phyloP scores from a whole-genome alignment of 2,329 filamentous ascomycete genomes.

The Arthrobotrys sinensis region DNA sequence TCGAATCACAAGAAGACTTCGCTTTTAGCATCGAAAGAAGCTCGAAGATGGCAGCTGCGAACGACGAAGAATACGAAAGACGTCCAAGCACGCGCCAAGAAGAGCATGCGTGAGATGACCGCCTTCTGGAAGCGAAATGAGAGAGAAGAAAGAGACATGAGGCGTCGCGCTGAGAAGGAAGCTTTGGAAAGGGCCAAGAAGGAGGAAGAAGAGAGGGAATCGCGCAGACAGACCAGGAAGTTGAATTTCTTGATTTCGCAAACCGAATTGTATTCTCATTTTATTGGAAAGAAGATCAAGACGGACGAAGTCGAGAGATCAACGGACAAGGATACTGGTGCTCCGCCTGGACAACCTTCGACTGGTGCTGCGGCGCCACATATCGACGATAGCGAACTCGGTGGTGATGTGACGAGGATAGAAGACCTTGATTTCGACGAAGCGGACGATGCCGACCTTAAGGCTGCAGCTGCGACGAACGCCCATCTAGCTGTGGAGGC shows the following conservation, averaged over 20 bases:
- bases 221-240: slow-evolving; percentile 96
- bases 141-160: slow-evolving; percentile 92
- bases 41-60: slow-evolving; percentile 94
- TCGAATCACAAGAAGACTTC: slow-evolving; percentile 99
- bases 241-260: slow-evolving; percentile 99
- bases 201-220: slow-evolving; percentile 96
- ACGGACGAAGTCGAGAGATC: slow-evolving; percentile 94
- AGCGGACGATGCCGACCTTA: slow-evolving; percentile 87
- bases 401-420: slow-evolving; percentile 88
- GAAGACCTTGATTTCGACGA: slow-evolving; percentile 96
- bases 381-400: slow-evolving; percentile 69
- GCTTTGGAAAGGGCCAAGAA: slow-evolving; percentile 97
- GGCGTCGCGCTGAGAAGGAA: slow-evolving; percentile 93
- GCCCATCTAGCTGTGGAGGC: slow-evolving; percentile 96
- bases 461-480: slow-evolving; percentile 90
- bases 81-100: slow-evolving; percentile 94
- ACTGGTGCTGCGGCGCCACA: background rate
- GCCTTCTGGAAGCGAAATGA: slow-evolving; percentile 99
- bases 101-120: slow-evolving; percentile 99
- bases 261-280: slow-evolving; percentile 98
- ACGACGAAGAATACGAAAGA: slow-evolving; percentile 99
- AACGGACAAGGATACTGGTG: slow-evolving; percentile 79
- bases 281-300: slow-evolving; percentile 99
- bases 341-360: slow-evolving; percentile 66
- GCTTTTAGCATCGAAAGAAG: slow-evolving; percentile 95